Percentiles rank a stretch among this genome's conserved stretches.
These are phyloP conservation scores for Kodamaea laetipori DNA, from an alignment of 805 yeast genomes.

Conservation along the genomic window DNA sequence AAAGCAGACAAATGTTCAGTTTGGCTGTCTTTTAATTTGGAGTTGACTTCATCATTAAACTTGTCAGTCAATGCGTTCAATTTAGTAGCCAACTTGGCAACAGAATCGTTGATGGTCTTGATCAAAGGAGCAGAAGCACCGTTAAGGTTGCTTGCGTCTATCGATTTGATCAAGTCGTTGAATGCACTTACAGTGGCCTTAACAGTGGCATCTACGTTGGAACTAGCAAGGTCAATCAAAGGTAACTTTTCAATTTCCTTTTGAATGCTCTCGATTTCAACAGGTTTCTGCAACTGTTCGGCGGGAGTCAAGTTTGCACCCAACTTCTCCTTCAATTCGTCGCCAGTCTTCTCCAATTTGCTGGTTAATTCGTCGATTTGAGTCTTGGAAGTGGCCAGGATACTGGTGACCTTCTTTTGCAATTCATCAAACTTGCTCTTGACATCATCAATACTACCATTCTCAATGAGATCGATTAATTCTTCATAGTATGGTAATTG, in stretches of 20 bases:
- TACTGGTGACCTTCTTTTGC: conserved; percentile 19
- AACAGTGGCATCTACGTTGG: conserved; percentile 35
- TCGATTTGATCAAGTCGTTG: conserved; percentile 38
- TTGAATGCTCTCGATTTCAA: conserved; percentile 36
- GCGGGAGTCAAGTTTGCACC: conserved; percentile 33
- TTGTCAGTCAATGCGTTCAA: conserved; percentile 33
- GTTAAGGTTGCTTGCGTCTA: conserved; percentile 32
- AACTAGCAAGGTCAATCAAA: conserved; percentile 23
- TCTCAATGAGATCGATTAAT: conserved; percentile 39
- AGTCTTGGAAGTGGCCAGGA: conserved; percentile 35
- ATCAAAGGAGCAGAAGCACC: conserved; percentile 30
- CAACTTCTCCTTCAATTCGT: conserved; percentile 34
- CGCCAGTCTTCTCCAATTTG: conserved; percentile 36
- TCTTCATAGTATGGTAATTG: conserved; percentile 47
- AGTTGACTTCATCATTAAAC: conserved; percentile 40
- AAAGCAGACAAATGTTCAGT: conserved; percentile 41
- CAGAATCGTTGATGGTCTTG: conserved; percentile 34
- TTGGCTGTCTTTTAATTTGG: conserved; percentile 38
- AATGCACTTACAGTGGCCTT: conserved; percentile 39
- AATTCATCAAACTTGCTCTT: conserved; percentile 22
- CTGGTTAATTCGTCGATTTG: conserved; percentile 34
- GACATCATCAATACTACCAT: conserved; percentile 37
- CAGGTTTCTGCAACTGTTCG: conserved; percentile 45
- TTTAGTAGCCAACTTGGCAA: conserved; percentile 33
- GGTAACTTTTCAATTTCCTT: conserved; percentile 37